Base-by-base conservation (phyloP, 345 rosid genomes). In the Gossypium raimondii region DNA sequence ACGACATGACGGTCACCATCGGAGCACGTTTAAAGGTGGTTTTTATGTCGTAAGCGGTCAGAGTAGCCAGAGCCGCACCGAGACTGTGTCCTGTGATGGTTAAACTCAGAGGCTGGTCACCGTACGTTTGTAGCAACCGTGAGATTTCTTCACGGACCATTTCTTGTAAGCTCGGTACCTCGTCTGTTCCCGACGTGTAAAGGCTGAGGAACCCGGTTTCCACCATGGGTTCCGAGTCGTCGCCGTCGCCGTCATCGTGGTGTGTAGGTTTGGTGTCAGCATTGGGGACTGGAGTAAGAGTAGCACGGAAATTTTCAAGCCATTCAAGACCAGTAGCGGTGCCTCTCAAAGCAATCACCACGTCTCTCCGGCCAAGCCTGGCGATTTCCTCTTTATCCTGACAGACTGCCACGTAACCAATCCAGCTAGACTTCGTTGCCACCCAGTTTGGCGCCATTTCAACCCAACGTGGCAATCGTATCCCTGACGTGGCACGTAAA, bases 321-420 rank as follows among this genome's bases (percentile, higher is more conserved):
- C 99, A 95, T 63, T 95, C 99, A 10, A 95, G 85, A 77, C 96
- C 86, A 52, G 99, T 95, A 74, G 89, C 93, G 11, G 99, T 95
- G 47, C 99, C 99, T 22, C 99, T 81, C 20, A 66, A 85, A 1
- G 99, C 86, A 73, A 95, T 91, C 65, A 95, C 92, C 2, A 93
- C 84, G 71, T 95, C 99, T 72, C 99, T 84, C 43, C 99, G 81
- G 5, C 99, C 99, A 0, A 91, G 88, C 77, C 97, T 83, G 4
- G 91, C 80, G 69, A 95, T 93, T 82, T 90, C 94, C 0, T 87
- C 88, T 38, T 85, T 88, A 78, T 95, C 88, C 22, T 85, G 85
- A 68, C 97, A 95, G 0, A 95, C 96, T 13, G 97, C 99, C 73
- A 91, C 97, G 85, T 88, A 95, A 11, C 99, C 99, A 13, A 95